Base-by-base conservation (phyloP, 2,329 filamentous ascomycete genomes). In the Chrysosporium keratinophilum region DNA sequence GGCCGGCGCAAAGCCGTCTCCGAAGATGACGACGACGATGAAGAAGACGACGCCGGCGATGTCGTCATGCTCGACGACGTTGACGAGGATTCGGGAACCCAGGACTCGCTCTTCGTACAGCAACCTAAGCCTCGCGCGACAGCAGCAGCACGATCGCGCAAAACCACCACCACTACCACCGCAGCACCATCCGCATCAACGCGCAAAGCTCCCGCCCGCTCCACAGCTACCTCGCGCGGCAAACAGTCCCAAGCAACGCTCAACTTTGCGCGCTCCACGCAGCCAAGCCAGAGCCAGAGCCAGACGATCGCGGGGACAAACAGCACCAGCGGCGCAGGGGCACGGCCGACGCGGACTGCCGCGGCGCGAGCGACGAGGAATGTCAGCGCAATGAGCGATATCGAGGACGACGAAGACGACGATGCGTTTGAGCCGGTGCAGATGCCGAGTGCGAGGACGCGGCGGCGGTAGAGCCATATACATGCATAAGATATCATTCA, bases 351-450 rank as follows among this genome's bases (percentile, higher is more conserved):
- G 41, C 62, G 66, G 31, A 57, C 40, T 47, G 56, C 46, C 34
- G 61, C 53, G 55, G 60, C 66, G 35, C 69, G 62, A 46, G 60
- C 51, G 57, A 60, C 65, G 37, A 69, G 61, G 42, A 67, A 65
- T 37, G 64, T 61, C 17, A 56, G 64, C n/a, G 62, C 67, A 7
- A 55, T 69, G 10, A 71, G 69, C 50, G 70, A 69, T 53, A 71
- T 69, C 54, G 70, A 70, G 46, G 69, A 70, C 55, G 65, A 70
- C 52, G 69, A 72, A 50, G 69, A 71, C 46, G 70, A 72, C 15
- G 72, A 75, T 64, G 73, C 71, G 11, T 76, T 76, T 65, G 73
- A 75, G 59, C 68, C 72, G n/a, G 58, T 60, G 19, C 59, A 60
- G 31, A 49, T 63, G n/a, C 20, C 28, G 15, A 50, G 48, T 11